phyloP scores from a whole-genome alignment of 257 asterid species.

The Nicotiana undulata region DNA sequence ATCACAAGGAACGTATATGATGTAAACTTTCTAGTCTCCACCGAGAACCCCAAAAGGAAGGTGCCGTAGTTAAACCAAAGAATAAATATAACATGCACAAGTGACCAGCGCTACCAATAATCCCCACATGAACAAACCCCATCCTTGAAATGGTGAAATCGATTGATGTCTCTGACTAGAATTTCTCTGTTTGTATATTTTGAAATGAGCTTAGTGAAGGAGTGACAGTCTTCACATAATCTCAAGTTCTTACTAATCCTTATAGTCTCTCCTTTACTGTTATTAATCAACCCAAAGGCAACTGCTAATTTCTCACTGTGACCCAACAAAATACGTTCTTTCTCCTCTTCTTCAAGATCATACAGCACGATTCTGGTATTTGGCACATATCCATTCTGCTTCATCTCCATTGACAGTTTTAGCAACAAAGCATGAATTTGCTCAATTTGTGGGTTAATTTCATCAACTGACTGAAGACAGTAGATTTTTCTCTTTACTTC shows the following conservation, averaged over 20 bases:
- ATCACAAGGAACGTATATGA: background rate
- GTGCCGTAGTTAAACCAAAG: background rate
- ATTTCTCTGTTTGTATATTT: conserved; percentile 52
- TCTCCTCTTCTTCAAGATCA: conserved; percentile 65
- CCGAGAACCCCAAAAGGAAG: background rate
- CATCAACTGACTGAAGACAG: conserved; percentile 52
- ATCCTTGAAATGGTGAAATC: conserved; percentile 65
- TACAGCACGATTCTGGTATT: conserved; percentile 59
- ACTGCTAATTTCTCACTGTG: conserved; percentile 89
- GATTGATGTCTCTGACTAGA: conserved; percentile 69
- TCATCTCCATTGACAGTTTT: conserved; percentile 60
- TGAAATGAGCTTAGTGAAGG: conserved; percentile 67
- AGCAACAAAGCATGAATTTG: conserved; percentile 58
- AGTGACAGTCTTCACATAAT: conserved; percentile 84
- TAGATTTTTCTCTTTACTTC: conserved; percentile 55
- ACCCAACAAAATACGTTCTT: conserved; percentile 63
- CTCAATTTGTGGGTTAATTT: conserved; percentile 70
- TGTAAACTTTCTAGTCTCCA: background rate
- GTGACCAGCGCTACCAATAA: conserved; percentile 46
- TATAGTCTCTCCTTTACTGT: conserved; percentile 62
- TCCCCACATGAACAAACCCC: conserved; percentile 82
- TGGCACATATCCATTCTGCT: conserved; percentile 67
- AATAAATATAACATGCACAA: background rate
- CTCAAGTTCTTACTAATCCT: conserved; percentile 84
- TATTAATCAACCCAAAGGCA: conserved; percentile 72